Conservation (phyloP, 495 filamentous ascomycete genomes). For the Penicillium salamii region DNA sequence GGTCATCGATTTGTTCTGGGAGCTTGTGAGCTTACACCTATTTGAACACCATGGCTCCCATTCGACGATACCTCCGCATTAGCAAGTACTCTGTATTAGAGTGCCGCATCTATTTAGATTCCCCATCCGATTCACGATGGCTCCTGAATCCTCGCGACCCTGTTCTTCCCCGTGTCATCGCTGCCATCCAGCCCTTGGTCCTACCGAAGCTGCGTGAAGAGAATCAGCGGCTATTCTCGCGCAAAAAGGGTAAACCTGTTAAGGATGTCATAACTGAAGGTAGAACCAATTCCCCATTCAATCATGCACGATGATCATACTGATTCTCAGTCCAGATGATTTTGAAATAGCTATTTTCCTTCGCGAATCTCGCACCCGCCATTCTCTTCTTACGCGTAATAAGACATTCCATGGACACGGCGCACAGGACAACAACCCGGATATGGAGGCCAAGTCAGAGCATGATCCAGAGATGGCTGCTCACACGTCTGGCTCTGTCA, state of each 20-base stretch:
- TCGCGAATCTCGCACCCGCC: slow-evolving; percentile 80
- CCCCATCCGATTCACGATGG: slow-evolving; percentile 81
- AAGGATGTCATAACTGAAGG: slow-evolving; percentile 87
- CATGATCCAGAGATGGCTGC: slow-evolving; percentile 47
- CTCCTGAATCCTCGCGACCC: slow-evolving; percentile 66
- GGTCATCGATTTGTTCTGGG: slow-evolving; percentile 12
- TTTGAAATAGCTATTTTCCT: slow-evolving; percentile 95
- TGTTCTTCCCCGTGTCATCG: slow-evolving; percentile 76
- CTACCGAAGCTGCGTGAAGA: slow-evolving; percentile 90
- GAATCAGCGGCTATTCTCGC: slow-evolving; percentile 56
- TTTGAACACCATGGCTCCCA: slow-evolving; percentile 63
- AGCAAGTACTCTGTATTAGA: slow-evolving; percentile 89
- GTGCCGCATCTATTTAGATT: slow-evolving; percentile 91
- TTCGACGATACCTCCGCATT: slow-evolving; percentile 79
- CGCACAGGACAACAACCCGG: slow-evolving; percentile 40
- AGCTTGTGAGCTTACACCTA: slow-evolving; percentile 2
- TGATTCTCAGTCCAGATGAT: slow-evolving; percentile 59
- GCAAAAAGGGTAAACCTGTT: slow-evolving; percentile 69
- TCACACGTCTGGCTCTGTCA: slow-evolving; percentile 42
- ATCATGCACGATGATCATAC: too few species aligned
- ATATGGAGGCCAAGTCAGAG: slow-evolving; percentile 48
- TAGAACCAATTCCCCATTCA: slow-evolving; percentile 29
- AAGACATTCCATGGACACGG: slow-evolving; percentile 62
- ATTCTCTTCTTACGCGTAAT: slow-evolving; percentile 80
- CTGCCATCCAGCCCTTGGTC: slow-evolving; percentile 77